Evolutionary conservation across 768 basidiomycete species (phyloP), one percentile per base, ranked within the genome.

Genomic region (Leccinum broughii): DNA sequence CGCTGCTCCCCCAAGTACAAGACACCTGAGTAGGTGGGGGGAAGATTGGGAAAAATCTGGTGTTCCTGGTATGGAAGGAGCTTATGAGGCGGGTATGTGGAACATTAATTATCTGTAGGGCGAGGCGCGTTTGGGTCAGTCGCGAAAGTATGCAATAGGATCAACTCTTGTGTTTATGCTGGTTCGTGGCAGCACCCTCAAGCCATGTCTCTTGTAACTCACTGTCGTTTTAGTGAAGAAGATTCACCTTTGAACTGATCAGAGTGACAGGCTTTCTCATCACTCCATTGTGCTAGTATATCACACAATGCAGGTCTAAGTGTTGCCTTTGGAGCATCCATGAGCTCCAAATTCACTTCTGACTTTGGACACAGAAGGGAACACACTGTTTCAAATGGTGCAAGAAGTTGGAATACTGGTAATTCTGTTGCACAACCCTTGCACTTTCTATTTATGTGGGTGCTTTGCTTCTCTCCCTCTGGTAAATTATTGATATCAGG

Each of bases 41-140:
- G 89, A 92, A 56, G 95, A 98, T 66, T 98, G 92, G 87, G 93
- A 95, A 68, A 93, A 96, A 70, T 32, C 77, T 97, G 10, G 95
- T 96, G 69, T 78, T 93, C 34, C 69, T 96, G 68, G 93, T 88
- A 67, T 51, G 67, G 51, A 37, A 24, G 34, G 10, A 49, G 44
- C 13, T 51, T 57, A 13, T 56, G 22, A 9, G 2, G 48, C 32
- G 17, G 26, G 20, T 4, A 20, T 51, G 13, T 50, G 56, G 20
- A 48, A 8, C n/a, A 11, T 39, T 56, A 13, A 50, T 26, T 8
- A 50, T 28, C 9, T 37, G 2, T 62, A 93, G 90, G 94, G 94
- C 88, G 89, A 69, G 95, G 95, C 0, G 93, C 85, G 0, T 96
- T 93, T 72, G 94, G 94, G 0, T 91, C 92, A n/a, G 94, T 97